phyloP scores from a whole-genome alignment of 495 filamentous ascomycete genomes.

The Hamigera avellanea region DNA sequence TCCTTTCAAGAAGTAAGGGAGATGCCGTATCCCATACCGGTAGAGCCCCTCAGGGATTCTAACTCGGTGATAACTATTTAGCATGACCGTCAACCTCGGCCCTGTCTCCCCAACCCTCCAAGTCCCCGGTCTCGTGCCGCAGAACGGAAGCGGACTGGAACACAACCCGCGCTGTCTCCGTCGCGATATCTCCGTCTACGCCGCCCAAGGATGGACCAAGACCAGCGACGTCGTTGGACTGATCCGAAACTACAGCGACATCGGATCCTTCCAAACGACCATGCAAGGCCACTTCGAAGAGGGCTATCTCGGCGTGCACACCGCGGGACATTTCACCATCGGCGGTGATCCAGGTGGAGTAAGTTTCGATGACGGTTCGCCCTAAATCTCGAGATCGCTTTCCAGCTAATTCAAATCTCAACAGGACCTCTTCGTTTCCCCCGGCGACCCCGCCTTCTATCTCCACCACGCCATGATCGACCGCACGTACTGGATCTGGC shows the following conservation, averaged over 20 bases:
- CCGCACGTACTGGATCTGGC: conserved; percentile 22
- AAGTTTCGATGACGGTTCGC: not conserved
- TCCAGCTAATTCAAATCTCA: conserved; percentile 18
- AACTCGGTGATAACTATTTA: not conserved
- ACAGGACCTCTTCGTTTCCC: conserved; percentile 9
- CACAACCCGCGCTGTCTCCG: conserved; percentile 50
- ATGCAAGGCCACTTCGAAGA: conserved; percentile 9
- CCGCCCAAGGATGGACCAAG: conserved; percentile 4
- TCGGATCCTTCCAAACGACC: conserved; percentile 7
- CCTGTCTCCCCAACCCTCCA: conserved; percentile 21
- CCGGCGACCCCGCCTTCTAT: conserved; percentile 30
- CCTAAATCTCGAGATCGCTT: not conserved
- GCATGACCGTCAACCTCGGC: conserved; percentile 32
- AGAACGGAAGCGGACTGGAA: conserved; percentile 11
- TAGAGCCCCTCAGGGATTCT: not conserved
- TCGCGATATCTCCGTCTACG: conserved; percentile 31
- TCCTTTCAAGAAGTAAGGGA: conserved; percentile 32
- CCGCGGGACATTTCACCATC: not conserved
- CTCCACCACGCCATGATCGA: conserved; percentile 33
- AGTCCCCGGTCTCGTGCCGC: conserved; percentile 6
- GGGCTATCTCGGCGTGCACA: conserved; percentile 1
- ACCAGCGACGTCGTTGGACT: conserved; percentile 5
- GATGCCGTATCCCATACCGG: too few relatives aligned
- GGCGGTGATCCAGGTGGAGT: conserved; percentile 3
- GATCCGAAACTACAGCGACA: conserved; percentile 5